Conservation (phyloP, 2,329 filamentous ascomycete species). For the Aspergillus costaricaensis region DNA sequence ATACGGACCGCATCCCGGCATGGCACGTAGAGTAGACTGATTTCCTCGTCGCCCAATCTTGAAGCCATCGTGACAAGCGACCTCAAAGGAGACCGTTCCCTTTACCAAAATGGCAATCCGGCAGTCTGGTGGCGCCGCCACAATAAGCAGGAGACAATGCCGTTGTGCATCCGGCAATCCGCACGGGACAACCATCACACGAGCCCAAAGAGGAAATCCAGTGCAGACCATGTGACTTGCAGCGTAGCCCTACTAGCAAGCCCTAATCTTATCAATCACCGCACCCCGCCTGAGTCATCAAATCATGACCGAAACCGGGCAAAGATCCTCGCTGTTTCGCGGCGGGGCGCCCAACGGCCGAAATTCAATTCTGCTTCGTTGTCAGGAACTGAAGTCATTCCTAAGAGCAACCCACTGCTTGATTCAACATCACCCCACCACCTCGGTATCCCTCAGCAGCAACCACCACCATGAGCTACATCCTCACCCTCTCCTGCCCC, state of each 20-base stretch:
- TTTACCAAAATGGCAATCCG: slow-evolving; percentile 18
- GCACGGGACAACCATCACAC: background rate
- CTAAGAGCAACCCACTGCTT: slow-evolving; percentile 4
- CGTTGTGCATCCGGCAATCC: background rate
- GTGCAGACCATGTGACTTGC: background rate
- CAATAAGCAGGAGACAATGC: background rate
- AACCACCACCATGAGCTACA: slow-evolving; percentile 56
- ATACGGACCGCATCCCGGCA: slow-evolving; percentile 19
- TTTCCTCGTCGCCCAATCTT: background rate
- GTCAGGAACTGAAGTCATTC: background rate
- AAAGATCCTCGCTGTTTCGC: background rate
- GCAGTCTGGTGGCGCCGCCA: background rate
- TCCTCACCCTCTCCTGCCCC: slow-evolving; percentile 79
- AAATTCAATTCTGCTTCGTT: slow-evolving; percentile 2
- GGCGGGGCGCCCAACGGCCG: background rate
- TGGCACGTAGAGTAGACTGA: background rate
- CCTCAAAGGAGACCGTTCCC: slow-evolving; percentile 1
- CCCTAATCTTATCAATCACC: slow-evolving; percentile 21
- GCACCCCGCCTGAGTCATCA: slow-evolving; percentile 17
- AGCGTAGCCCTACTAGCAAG: background rate
- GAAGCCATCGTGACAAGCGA: background rate
- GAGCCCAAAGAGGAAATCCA: no score
- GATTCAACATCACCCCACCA: slow-evolving; percentile 6
- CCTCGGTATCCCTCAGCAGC: slow-evolving; percentile 29
- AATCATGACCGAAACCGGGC: slow-evolving; percentile 10